Evolutionary conservation across 352 stramenopile species (phyloP), one percentile per base, ranked within the genome.

Genomic region (Pythium apleroticum): DNA sequence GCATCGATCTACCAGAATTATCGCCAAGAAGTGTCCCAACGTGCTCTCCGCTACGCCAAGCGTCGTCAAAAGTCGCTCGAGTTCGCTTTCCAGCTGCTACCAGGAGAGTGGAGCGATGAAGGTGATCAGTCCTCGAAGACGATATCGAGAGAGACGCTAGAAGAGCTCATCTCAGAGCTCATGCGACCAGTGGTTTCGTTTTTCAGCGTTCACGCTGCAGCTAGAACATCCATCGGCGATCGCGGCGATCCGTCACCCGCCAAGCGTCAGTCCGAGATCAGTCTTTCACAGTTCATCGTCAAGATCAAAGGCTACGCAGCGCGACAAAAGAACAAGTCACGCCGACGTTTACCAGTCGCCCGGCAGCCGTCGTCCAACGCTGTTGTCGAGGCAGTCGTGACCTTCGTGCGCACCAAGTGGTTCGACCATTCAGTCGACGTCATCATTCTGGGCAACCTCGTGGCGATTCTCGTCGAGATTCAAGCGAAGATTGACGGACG

Each of bases 1-100:
- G 81, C 80, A 12, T 86, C 80, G 7, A 77, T 93, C 14, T 93
- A 90, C 20, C 82, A 86, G 46, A 81, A 86, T 54, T 92, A 90
- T 58, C 73, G 77, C 4, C 62, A 77, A 31, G 74, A 87, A 33
- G 65, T 80, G 7, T 66, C 68, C 15, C 65, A 81, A 12, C 69
- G 70, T 6, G 77, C 71, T 0, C 27, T 65, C 0, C 61, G 63
- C 0, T 82, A 79, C 35, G 56, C 66, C 1, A 57, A 72, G 12
- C 73, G 79, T 8, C 63, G 82, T 33, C 66, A 75, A 7, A 48
- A 84, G 43, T 79, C 83, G 12, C 76, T 92, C 11, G 70, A 85
- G 43, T 69, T 79, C 15, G 78, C 78, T 5, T 86, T 84, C 39
- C 52, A 80, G 12, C 43, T 86, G 17, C 48, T 86, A 0, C 75